A percentile compares a stretch with the other conserved stretches of the same genome.
Evolutionary conservation across 2,329 filamentous ascomycete species (phyloP).

Genomic region (Cladosporium oxysporum): DNA sequence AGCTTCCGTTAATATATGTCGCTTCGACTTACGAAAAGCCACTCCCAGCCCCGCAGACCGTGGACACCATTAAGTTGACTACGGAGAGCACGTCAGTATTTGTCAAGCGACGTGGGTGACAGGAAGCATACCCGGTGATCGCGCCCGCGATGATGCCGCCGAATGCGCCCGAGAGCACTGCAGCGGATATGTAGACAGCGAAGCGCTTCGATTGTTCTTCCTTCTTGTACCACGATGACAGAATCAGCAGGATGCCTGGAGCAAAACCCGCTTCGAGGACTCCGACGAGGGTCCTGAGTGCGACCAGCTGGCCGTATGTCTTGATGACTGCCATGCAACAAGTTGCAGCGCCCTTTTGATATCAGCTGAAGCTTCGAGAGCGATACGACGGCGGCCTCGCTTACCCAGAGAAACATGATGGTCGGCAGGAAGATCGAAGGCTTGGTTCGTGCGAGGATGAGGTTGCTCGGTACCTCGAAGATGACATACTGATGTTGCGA

Average conservation of each 20-base stretch:
- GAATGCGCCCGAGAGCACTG: constrained; percentile 57
- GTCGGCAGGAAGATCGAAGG: constrained; percentile 54
- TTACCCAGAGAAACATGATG: constrained; percentile 57
- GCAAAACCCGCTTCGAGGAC: constrained; percentile 58
- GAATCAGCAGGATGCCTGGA: constrained; percentile 56
- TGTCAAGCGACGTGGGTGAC: not conserved
- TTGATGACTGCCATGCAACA: constrained; percentile 54
- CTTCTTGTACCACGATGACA: constrained; percentile 62
- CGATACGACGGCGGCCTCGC: not conserved
- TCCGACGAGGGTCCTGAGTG: constrained; percentile 57
- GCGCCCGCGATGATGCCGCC: constrained; percentile 45
- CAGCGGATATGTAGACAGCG: constrained; percentile 60
- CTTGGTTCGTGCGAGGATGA: constrained; percentile 52
- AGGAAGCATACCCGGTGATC: constrained; percentile 29
- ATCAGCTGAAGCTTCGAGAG: not conserved
- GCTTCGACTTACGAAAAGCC: constrained; percentile 47
- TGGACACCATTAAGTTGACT: constrained; percentile 40
- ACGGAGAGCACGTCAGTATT: not conserved
- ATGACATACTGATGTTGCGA: constrained; percentile 48
- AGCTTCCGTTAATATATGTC: too few species aligned
- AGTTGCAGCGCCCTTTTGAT: constrained; percentile 18
- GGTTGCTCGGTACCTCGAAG: constrained; percentile 57
- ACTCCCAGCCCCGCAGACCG: constrained; percentile 46
- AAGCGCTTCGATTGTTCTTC: constrained; percentile 60
- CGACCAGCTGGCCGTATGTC: constrained; percentile 51